Evolutionary conservation across 2,329 filamentous ascomycete species (phyloP).

Genomic region (Ascochyta viciae-villosae): DNA sequence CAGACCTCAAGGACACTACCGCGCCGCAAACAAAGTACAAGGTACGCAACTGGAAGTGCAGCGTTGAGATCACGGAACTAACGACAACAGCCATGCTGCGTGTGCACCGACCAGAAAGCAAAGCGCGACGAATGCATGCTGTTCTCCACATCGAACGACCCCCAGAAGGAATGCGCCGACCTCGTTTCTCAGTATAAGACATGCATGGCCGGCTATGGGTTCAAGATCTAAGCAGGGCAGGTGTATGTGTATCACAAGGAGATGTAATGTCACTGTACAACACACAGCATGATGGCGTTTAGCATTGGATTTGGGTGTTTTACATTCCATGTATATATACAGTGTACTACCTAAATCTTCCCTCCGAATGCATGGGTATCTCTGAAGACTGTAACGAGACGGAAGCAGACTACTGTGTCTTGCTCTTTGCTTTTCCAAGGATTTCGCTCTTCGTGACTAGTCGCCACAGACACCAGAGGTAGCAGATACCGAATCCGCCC

Average conservation of each 20-base stretch:
- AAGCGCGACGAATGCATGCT: conserved; percentile 98
- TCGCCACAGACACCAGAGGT: conserved; percentile 87
- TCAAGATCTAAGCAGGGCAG: conserved; percentile 61
- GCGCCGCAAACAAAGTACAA: conserved; percentile 54
- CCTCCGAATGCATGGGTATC: conserved; percentile 27
- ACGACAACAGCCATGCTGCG: conserved; percentile 81
- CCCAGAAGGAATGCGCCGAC: conserved; percentile 81
- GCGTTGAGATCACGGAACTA: neutral
- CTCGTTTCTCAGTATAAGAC: conserved; percentile 84
- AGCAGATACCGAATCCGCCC: conserved; percentile 84
- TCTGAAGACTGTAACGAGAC: conserved; percentile 7
- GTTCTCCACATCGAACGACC: conserved; percentile 84
- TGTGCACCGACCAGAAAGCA: conserved; percentile 94
- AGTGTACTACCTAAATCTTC: conserved; percentile 40
- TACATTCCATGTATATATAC: conserved; percentile 22
- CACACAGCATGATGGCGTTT: conserved; percentile 41
- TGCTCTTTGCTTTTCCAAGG: conserved; percentile 45
- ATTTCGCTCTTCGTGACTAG: conserved; percentile 66
- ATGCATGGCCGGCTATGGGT: conserved; percentile 94
- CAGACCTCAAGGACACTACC: conserved; percentile 52
- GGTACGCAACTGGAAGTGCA: conserved; percentile 34
- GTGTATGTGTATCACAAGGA: conserved; percentile 11
- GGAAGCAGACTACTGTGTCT: conserved; percentile 43
- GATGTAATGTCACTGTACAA: conserved; percentile 35
- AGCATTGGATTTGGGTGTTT: conserved; percentile 26